These are phyloP conservation scores for Boletus rufocinnamomeus DNA, from an alignment of 768 basidiomycete genomes.

Conservation along the genomic window DNA sequence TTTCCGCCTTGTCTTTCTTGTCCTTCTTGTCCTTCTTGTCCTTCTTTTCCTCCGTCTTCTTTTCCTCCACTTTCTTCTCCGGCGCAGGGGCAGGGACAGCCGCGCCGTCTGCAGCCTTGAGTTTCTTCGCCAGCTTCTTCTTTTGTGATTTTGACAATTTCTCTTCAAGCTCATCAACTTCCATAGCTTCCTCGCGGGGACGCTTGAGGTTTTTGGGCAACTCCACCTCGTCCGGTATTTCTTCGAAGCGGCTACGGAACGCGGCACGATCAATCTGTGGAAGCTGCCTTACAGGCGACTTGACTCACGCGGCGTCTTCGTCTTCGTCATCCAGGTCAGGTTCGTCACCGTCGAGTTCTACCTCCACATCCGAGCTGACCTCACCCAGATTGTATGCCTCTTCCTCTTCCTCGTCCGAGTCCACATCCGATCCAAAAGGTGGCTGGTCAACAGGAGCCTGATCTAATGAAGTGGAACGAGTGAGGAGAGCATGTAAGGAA, in stretches of 20 bases:
- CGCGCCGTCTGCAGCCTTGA: conserved; percentile 59
- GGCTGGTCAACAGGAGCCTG: conserved; percentile 51
- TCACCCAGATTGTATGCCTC: conserved; percentile 64
- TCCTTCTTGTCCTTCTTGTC: conserved; percentile 61
- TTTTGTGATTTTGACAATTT: conserved; percentile 55
- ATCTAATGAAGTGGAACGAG: conserved; percentile 40
- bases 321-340: conserved; percentile 54
- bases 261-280: neutral
- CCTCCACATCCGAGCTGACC: conserved; percentile 82
- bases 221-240: conserved; percentile 46
- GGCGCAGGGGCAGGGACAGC: conserved; percentile 36
- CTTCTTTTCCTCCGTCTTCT: conserved; percentile 58
- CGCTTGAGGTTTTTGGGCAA: conserved; percentile 62
- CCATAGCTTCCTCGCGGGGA: conserved; percentile 60
- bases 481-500: neutral
- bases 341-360: conserved; percentile 68
- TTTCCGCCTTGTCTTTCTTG: conserved; percentile 32
- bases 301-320: conserved; percentile 44
- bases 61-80: conserved; percentile 34
- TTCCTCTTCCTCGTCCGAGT: conserved; percentile 56
- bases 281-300: neutral
- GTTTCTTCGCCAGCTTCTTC: conserved; percentile 70
- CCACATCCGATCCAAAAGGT: conserved; percentile 52
- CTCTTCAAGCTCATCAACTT: conserved; percentile 39
- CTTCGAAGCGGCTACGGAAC: conserved; percentile 64